Conservation (phyloP, 2,329 filamentous ascomycete genomes). For the Claviceps purpurea region DNA sequence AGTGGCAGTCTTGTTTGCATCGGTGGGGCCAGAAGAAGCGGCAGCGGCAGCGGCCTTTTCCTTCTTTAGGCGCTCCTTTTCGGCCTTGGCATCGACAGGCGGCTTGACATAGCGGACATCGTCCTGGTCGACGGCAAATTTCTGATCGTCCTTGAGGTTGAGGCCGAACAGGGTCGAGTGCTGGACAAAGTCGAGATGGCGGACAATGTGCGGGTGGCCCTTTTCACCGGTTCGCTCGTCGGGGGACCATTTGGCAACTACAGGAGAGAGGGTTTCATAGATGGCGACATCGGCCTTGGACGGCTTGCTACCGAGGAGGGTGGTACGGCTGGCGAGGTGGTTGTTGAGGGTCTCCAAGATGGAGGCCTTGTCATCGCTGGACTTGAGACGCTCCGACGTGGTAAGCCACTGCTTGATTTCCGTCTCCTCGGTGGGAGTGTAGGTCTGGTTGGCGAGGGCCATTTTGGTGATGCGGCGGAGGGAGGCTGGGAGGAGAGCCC, state of each 20-base stretch:
- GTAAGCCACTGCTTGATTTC: conserved; percentile 85
- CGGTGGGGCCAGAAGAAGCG: conserved; percentile 37
- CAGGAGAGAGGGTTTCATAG: conserved; percentile 64
- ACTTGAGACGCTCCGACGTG: conserved; percentile 54
- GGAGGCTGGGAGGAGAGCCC: conserved; percentile 23
- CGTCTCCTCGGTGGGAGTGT: conserved; percentile 65
- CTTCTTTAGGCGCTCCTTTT: conserved; percentile 95
- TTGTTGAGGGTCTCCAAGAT: conserved; percentile 71
- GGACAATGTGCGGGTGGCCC: conserved; percentile 81
- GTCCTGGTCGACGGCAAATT: conserved; percentile 64
- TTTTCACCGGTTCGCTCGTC: conserved; percentile 84
- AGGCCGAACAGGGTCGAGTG: conserved; percentile 67
- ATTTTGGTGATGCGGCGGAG: conserved; percentile 36
- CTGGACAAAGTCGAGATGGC: conserved; percentile 88
- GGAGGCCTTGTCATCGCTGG: conserved; percentile 44
- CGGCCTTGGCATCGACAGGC: conserved; percentile 78
- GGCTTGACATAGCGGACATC: conserved; percentile 81
- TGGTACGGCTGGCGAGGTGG: conserved; percentile 79
- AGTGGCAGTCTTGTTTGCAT: conserved; percentile 22
- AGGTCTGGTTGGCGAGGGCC: conserved; percentile 54
- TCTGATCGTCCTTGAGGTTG: conserved; percentile 55
- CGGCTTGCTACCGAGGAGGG: conserved; percentile 78
- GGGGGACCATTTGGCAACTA: conserved; percentile 65
- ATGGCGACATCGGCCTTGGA: conserved; percentile 76
- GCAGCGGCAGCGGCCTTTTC: conserved; percentile 66